These are phyloP conservation scores for Fusarium cicatricum DNA, from an alignment of 2,329 filamentous ascomycete species.

Conservation along the genomic window DNA sequence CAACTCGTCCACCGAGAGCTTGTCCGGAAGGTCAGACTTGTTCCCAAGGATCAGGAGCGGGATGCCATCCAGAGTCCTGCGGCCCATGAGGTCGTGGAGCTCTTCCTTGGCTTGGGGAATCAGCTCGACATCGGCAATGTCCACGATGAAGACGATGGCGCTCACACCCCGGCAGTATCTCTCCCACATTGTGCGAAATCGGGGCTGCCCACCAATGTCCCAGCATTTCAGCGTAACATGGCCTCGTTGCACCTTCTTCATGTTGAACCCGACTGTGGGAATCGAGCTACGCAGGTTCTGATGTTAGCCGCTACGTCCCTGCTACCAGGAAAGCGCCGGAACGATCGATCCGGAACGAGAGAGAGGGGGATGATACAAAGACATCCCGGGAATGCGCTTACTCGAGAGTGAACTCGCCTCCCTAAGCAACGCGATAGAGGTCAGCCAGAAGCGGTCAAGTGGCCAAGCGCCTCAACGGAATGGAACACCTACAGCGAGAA, in stretches of 20 bases:
- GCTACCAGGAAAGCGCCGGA: constrained; percentile 5
- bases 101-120: constrained; percentile 90
- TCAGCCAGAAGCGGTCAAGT: constrained; percentile 34
- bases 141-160: constrained; percentile 98
- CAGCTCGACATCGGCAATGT: constrained; percentile 85
- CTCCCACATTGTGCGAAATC: constrained; percentile 99
- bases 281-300: constrained; percentile 76
- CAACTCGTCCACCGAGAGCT: constrained; percentile 90
- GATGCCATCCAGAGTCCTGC: constrained; percentile 85
- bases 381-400: constrained; percentile 61
- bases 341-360: constrained; percentile 5
- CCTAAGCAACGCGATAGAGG: constrained; percentile 60
- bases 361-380: constrained; percentile 17
- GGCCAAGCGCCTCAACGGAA: background rate
- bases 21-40: constrained; percentile 94
- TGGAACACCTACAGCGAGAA: constrained; percentile 83
- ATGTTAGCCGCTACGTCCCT: constrained; percentile 47
- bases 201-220: constrained; percentile 96
- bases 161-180: constrained; percentile 97
- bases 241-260: constrained; percentile 97
- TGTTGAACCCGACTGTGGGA: constrained; percentile 98
- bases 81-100: constrained; percentile 86
- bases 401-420: constrained; percentile 98
- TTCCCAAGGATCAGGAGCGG: constrained; percentile 94
- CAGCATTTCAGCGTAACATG: constrained; percentile 99